Percentiles rank a stretch among this genome's conserved stretches.
Evolutionary conservation across 768 basidiomycete species (phyloP).

Genomic region (Gyrodon lividus): DNA sequence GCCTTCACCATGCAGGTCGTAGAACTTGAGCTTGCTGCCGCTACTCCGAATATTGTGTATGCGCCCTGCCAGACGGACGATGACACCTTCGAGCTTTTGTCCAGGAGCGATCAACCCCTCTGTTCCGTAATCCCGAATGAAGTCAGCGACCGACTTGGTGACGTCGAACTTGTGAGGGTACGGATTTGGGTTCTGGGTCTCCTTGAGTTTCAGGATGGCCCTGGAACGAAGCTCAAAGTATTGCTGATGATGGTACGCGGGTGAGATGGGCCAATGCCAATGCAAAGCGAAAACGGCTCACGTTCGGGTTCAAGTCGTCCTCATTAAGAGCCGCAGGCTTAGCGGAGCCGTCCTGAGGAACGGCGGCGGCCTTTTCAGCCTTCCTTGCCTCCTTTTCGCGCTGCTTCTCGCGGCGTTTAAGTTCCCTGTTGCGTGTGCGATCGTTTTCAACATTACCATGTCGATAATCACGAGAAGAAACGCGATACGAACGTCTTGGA

Average conservation of each 20-base stretch:
- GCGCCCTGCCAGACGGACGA: slow-evolving; percentile 80
- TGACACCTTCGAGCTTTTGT: slow-evolving; percentile 55
- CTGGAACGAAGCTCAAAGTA: slow-evolving; percentile 93
- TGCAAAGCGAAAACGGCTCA: slow-evolving; percentile 40
- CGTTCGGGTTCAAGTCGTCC: slow-evolving; percentile 88
- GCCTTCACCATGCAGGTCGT: slow-evolving; percentile 92
- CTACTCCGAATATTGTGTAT: slow-evolving; percentile 87
- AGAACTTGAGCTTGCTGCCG: slow-evolving; percentile 85
- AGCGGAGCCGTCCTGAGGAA: slow-evolving; percentile 40
- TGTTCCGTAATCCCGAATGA: slow-evolving; percentile 68
- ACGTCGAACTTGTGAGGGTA: slow-evolving; percentile 99
- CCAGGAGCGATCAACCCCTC: slow-evolving; percentile 73
- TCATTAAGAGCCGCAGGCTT: slow-evolving; percentile 51
- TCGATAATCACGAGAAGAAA: slow-evolving; percentile 9
- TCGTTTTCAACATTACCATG: slow-evolving; percentile 26
- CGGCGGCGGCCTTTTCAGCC: slow-evolving; percentile 66
- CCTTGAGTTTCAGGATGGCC: slow-evolving; percentile 81
- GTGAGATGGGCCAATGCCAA: not conserved
- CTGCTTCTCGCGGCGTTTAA: slow-evolving; percentile 91
- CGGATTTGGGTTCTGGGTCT: slow-evolving; percentile 84
- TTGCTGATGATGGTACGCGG: slow-evolving; percentile 55
- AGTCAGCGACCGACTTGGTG: slow-evolving; percentile 67
- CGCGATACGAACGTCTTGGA: slow-evolving; percentile 79
- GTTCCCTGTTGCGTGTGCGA: slow-evolving; percentile 57
- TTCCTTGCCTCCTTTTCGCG: slow-evolving; percentile 72